Conservation (phyloP, 257 asterid species). For the Dorcoceras hygrometricum region DNA sequence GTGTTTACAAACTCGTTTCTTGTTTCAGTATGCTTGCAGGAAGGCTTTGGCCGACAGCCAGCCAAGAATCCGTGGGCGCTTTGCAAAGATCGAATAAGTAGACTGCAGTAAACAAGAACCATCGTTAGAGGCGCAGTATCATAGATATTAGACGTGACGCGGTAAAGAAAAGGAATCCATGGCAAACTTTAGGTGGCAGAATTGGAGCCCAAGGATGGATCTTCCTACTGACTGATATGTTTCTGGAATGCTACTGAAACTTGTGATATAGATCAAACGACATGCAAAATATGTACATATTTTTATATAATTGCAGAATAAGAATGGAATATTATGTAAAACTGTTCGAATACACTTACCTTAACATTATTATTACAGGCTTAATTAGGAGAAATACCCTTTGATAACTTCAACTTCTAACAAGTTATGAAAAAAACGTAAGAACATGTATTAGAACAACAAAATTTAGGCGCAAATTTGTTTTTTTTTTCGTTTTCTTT, state of each 20-base stretch:
- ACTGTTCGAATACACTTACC: not conserved
- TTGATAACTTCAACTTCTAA: no score
- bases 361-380: no score
- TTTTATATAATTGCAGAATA: not conserved
- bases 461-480: no score
- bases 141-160: no score
- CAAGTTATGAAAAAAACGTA: no score
- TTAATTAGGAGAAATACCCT: not conserved
- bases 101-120: not conserved
- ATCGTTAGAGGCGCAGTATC: no score
- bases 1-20: not conserved
- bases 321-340: not conserved
- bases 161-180: not conserved
- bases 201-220: no score
- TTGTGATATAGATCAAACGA: no score
- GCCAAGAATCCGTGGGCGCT: slow-evolving; percentile 17
- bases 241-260: not conserved
- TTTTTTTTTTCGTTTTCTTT: no score
- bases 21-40: slow-evolving; percentile 17
- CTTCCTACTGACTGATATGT: not conserved
- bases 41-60: slow-evolving; percentile 19
- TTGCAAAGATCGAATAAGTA: slow-evolving; percentile 7
- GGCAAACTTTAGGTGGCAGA: not conserved
- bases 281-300: not conserved
- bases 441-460: no score